Base-by-base conservation (phyloP, 2,329 filamentous ascomycete species). In the Alternaria brassicae region DNA sequence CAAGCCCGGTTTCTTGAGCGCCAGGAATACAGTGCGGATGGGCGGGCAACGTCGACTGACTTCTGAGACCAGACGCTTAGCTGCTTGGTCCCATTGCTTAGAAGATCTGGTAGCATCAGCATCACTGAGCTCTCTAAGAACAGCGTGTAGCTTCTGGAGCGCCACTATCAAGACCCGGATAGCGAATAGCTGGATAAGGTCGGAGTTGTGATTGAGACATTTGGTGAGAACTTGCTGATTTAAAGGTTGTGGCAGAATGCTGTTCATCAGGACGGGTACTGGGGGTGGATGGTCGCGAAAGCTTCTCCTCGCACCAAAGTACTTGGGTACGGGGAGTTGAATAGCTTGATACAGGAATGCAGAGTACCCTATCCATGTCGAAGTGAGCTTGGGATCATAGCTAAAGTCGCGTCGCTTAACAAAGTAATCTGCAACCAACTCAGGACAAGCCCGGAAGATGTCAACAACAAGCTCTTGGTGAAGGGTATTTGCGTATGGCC, bases 311-410 rank as follows among this genome's bases (percentile, higher is more conserved):
- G 88, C 86, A 12, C 92, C 92, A 72, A 94, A 92, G 60, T 85
- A 86, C 25, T 81, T 74, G 2, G 93, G 93, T 2, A 97, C 82
- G 1, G 89, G 87, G 34, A 96, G 81, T 57, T 89, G 86, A 44
- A 97, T 88, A 1, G 89, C 87, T 61, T 90, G 91, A 77, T 96
- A 96, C 5, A 99, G 80, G 62, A 98, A 92, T 0, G 93, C 88
- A 0, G 93, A 92, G 74, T 96, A 97, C 40, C 94, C 93, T 67
- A 98, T 91, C 95, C 95, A 99, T 0, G 93, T 95, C 42, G 93
- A 89, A 3, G 93, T 95, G 5, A 96, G 84, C 73, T 97, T 98
- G 0, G 95, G 93, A 40, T 98, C 93, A 63, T 96, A 92, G 0
- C 89, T 87, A 70, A 98, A 95, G 53, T 72, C 74, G 23, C 89